Conservation (phyloP, 306 rosid genomes). For the Rosa chinensis region DNA sequence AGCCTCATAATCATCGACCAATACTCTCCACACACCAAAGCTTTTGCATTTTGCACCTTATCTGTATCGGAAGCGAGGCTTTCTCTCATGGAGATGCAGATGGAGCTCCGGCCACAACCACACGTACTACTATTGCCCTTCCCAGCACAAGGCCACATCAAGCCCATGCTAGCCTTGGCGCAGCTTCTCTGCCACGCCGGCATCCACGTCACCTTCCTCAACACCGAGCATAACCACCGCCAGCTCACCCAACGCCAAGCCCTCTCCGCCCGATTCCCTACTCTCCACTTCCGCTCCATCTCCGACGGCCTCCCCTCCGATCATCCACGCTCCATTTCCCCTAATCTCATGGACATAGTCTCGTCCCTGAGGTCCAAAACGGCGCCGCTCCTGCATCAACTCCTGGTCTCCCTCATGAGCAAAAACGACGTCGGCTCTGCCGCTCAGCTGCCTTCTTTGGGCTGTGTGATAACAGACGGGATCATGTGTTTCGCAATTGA, state of each 20-base stretch:
- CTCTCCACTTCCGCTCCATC: constrained; percentile 17
- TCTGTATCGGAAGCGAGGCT: background rate
- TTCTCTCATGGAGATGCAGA: background rate
- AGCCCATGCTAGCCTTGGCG: constrained; percentile 31
- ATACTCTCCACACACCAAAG: background rate
- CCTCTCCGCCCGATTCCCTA: constrained; percentile 6
- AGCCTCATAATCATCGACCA: too few relatives aligned
- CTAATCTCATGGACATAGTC: background rate
- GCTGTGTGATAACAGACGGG: constrained; percentile 22
- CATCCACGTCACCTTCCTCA: constrained; percentile 36
- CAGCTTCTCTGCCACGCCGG: constrained; percentile 30
- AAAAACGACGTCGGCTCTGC: background rate
- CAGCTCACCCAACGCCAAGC: constrained; percentile 7
- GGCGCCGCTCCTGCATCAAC: background rate
- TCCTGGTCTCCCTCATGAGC: background rate
- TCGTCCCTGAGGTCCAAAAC: background rate
- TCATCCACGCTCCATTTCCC: constrained; percentile 5
- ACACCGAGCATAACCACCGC: constrained; percentile 23
- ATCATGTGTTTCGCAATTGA: constrained; percentile 22
- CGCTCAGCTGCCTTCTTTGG: background rate
- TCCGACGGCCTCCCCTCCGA: constrained; percentile 25
- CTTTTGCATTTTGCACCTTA: background rate
- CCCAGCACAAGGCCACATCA: constrained; percentile 30
- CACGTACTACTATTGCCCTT: constrained; percentile 27
- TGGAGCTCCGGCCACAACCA: background rate